Percentiles rank a stretch among this genome's conserved stretches.
Evolutionary conservation across 2,329 filamentous ascomycete species (phyloP).

Genomic region (Akanthomyces uredinophilus): DNA sequence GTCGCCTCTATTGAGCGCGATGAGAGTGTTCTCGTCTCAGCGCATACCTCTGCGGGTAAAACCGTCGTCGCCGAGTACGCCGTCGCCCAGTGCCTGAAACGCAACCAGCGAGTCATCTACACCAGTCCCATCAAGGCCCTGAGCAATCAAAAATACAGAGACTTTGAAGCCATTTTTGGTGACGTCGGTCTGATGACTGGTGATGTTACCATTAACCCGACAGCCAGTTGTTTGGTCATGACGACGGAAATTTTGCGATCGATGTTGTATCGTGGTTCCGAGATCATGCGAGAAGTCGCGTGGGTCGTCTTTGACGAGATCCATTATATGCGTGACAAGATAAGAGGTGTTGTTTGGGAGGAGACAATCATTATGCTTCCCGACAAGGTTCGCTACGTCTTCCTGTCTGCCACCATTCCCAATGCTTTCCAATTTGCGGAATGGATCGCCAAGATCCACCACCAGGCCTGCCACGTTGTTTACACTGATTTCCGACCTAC

Average conservation of each 20-base stretch:
- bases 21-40: slow-evolving; percentile 94
- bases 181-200: slow-evolving; percentile 98
- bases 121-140: slow-evolving; percentile 98
- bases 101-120: slow-evolving; percentile 97
- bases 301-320: slow-evolving; percentile 99
- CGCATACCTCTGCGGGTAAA: slow-evolving; percentile 96
- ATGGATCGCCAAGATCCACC: slow-evolving; percentile 98
- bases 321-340: slow-evolving; percentile 95
- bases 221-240: slow-evolving; percentile 96
- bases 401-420: slow-evolving; percentile 94
- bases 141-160: slow-evolving; percentile 97
- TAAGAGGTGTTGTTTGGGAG: slow-evolving; percentile 95
- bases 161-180: slow-evolving; percentile 92
- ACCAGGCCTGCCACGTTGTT: slow-evolving; percentile 96
- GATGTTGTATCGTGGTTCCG: slow-evolving; percentile 95
- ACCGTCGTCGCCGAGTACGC: slow-evolving; percentile 98
- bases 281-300: slow-evolving; percentile 98
- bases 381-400: slow-evolving; percentile 98
- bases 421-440: slow-evolving; percentile 99
- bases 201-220: slow-evolving; percentile 98
- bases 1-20: slow-evolving; percentile 93
- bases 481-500: slow-evolving; percentile 98
- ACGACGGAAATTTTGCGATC: slow-evolving; percentile 98
- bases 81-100: slow-evolving; percentile 93
- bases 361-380: slow-evolving; percentile 97